Evolutionary conservation across 192 early-diverging fungal species (phyloP).

Genomic region (Chytriomyces sp.): DNA sequence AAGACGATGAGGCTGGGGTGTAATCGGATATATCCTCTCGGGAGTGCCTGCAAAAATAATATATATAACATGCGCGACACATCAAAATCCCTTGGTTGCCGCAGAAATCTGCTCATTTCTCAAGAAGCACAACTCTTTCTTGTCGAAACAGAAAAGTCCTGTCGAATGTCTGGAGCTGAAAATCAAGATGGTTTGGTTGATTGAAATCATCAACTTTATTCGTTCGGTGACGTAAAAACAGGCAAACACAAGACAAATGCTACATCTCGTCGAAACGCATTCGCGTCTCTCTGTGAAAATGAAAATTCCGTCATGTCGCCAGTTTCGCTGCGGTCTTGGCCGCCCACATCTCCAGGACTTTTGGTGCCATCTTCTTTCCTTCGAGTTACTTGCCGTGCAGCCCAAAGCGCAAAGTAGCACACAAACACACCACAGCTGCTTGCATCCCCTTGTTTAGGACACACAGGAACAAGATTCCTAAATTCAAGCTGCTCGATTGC

Average conservation of each 20-base stretch:
- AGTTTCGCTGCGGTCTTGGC: neutral
- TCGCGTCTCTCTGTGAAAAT: conserved; percentile 6
- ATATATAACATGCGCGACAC: no score
- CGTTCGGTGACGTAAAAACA: neutral
- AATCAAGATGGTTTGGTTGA: no score
- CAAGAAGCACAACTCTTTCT: no score
- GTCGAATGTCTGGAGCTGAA: no score
- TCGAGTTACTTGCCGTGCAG: conserved; percentile 9
- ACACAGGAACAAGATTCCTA: neutral
- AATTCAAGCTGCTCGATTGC: neutral
- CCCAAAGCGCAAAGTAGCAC: conserved; percentile 34
- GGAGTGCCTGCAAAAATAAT: no score
- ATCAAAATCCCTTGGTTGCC: no score
- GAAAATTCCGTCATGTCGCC: neutral
- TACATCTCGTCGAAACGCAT: conserved; percentile 5
- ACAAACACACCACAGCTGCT: conserved; percentile 50
- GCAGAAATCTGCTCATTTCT: no score
- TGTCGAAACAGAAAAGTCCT: no score
- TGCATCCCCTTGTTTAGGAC: conserved; percentile 37
- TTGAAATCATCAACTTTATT: no score
- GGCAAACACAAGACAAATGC: neutral
- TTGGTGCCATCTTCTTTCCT: neutral
- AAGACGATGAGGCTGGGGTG: neutral
- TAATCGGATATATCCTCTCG: neutral
- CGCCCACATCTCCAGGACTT: neutral